Percentiles rank a stretch among this genome's conserved stretches.
Evolutionary conservation across 176 grass and related monocot species (phyloP).

Genomic region (Saccharum spontaneum): DNA sequence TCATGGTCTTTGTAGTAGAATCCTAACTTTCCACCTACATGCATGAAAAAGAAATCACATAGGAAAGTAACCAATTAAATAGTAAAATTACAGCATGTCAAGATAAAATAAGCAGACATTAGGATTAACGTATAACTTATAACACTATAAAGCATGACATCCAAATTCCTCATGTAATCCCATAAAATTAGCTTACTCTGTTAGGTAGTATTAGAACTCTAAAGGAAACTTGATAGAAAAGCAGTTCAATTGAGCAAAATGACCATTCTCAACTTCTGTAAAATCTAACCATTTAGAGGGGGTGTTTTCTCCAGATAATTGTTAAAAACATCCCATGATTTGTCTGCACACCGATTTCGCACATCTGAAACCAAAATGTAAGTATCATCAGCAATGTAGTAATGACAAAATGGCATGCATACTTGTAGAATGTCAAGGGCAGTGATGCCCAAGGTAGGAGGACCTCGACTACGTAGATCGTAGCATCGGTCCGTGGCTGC

Average conservation of each 20-base stretch:
- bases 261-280: not conserved
- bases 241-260: not conserved
- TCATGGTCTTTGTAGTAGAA: conserved; percentile 99
- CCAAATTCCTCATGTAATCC: not conserved
- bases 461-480: too few relatives aligned
- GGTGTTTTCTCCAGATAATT: conserved; percentile 56
- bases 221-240: not conserved
- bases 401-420: not conserved
- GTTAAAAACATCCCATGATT: conserved; percentile 95
- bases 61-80: not conserved
- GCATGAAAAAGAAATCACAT: not conserved
- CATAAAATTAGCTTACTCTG: not conserved
- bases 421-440: not conserved
- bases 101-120: not conserved
- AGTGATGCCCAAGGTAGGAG: too few relatives aligned
- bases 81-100: not conserved
- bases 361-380: conserved; percentile 56
- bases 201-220: not conserved
- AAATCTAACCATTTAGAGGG: conserved; percentile 73
- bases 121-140: too few relatives aligned
- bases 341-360: conserved; percentile 66
- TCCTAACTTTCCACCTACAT: conserved; percentile 76
- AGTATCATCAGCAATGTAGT: conserved; percentile 16
- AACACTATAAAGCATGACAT: not conserved
- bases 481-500: too few relatives aligned